Evolutionary conservation across 2,329 filamentous ascomycete species (phyloP).

Genomic region (Scolecobasidium constrictum): DNA sequence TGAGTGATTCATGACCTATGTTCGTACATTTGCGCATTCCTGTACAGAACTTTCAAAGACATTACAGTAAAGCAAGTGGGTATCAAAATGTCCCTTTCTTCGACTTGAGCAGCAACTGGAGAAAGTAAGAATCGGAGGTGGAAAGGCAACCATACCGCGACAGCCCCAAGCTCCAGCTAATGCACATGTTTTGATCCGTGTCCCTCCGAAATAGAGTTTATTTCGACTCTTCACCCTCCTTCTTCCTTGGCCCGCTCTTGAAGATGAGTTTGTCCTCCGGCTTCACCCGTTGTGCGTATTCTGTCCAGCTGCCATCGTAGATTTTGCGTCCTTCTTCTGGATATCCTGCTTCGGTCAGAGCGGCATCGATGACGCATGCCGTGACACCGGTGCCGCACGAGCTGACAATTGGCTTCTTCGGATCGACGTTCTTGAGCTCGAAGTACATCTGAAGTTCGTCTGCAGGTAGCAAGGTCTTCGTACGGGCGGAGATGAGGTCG

Average conservation of each 20-base stretch:
- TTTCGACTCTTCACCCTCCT: too few relatives aligned
- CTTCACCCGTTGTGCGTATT: constrained; percentile 57
- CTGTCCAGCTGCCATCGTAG: constrained; percentile 98
- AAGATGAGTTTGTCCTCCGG: constrained; percentile 52
- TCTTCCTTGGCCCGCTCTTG: constrained; percentile 27
- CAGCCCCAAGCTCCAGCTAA: too few relatives aligned
- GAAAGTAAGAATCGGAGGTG: too few relatives aligned
- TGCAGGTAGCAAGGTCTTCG: constrained; percentile 65
- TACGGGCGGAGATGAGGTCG: constrained; percentile 68
- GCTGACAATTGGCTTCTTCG: constrained; percentile 68
- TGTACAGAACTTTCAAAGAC: too few relatives aligned
- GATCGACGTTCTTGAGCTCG: constrained; percentile 66
- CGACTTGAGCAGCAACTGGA: too few relatives aligned
- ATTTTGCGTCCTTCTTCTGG: constrained; percentile 60
- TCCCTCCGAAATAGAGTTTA: too few relatives aligned
- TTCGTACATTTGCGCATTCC: too few relatives aligned
- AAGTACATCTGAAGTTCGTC: constrained; percentile 68
- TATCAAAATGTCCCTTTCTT: too few relatives aligned
- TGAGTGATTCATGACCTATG: too few relatives aligned
- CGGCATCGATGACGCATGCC: constrained; percentile 81
- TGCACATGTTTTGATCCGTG: too few relatives aligned
- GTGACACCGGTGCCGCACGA: constrained; percentile 93
- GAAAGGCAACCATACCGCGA: too few relatives aligned
- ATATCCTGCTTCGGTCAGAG: constrained; percentile 67
- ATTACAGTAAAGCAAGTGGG: too few relatives aligned